These are phyloP conservation scores for Neurospora sp. DNA, from an alignment of 495 filamentous ascomycete species.

Conservation along the genomic window DNA sequence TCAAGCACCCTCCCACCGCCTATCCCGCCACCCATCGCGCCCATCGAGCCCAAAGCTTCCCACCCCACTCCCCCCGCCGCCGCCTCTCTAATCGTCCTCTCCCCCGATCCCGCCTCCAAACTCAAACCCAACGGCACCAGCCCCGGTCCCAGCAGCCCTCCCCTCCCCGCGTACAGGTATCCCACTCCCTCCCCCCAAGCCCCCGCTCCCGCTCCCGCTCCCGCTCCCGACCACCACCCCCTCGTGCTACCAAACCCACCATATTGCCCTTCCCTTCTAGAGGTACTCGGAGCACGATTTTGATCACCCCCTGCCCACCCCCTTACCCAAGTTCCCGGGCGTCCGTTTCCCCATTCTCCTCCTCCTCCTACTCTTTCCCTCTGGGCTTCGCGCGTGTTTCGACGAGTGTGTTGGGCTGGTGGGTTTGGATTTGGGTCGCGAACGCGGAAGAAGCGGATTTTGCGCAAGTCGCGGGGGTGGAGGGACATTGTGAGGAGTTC, in stretches of 20 bases:
- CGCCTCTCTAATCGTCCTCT: not conserved
- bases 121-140: not conserved
- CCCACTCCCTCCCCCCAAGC: no score
- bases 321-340: not conserved
- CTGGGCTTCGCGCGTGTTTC: not conserved
- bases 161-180: no score
- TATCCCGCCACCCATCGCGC: not conserved
- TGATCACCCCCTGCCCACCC: no score
- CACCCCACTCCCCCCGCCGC: not conserved
- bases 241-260: not conserved
- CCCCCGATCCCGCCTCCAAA: not conserved
- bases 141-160: not conserved
- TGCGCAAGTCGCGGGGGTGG: accelerated
- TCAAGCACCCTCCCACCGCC: not conserved
- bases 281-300: no score
- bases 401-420: not conserved
- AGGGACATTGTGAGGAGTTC: not conserved
- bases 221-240: not conserved
- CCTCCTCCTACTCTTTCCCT: not conserved
- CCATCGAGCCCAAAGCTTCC: not conserved
- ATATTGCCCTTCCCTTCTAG: not conserved
- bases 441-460: not conserved
- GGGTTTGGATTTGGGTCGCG: not conserved
- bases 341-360: not conserved
- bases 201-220: not conserved